Conservation (phyloP, 805 yeast species). For the Pichia phayaonensis region DNA sequence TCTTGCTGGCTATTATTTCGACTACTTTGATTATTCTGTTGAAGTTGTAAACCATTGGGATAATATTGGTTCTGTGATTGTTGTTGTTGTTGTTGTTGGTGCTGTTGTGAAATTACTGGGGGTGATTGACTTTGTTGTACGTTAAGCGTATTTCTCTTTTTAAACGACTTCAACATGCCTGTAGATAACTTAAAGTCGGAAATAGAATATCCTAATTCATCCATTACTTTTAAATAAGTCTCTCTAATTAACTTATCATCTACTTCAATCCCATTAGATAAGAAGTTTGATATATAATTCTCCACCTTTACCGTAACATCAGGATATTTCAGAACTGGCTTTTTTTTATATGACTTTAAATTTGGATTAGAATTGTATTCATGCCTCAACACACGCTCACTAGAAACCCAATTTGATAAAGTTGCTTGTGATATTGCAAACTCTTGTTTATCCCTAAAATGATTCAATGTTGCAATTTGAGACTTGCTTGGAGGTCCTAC, state of each 20-base stretch:
- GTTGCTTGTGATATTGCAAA: conserved; percentile 32
- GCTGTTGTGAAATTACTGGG: background rate
- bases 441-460: conserved; percentile 16
- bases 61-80: background rate
- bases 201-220: conserved; percentile 19
- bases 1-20: background rate
- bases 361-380: conserved; percentile 21
- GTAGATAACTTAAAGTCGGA: conserved; percentile 22
- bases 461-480: conserved; percentile 22
- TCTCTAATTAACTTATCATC: conserved; percentile 24
- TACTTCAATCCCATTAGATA: conserved; percentile 14
- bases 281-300: conserved; percentile 15
- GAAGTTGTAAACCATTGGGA: background rate
- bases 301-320: conserved; percentile 28
- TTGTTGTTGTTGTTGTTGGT: background rate
- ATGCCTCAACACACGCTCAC: conserved; percentile 20
- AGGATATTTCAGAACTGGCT: conserved; percentile 29
- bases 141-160: conserved; percentile 23
- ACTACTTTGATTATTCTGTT: background rate
- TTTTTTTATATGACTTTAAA: conserved; percentile 22
- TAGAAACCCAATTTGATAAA: conserved; percentile 27
- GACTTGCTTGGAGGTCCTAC: conserved; percentile 25
- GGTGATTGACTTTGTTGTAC: background rate
- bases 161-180: conserved; percentile 30
- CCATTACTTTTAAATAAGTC: conserved; percentile 12